Evolutionary conservation across 306 rosid species (phyloP), one percentile per base, ranked within the genome.

Genomic region (Begonia peltatifolia): DNA sequence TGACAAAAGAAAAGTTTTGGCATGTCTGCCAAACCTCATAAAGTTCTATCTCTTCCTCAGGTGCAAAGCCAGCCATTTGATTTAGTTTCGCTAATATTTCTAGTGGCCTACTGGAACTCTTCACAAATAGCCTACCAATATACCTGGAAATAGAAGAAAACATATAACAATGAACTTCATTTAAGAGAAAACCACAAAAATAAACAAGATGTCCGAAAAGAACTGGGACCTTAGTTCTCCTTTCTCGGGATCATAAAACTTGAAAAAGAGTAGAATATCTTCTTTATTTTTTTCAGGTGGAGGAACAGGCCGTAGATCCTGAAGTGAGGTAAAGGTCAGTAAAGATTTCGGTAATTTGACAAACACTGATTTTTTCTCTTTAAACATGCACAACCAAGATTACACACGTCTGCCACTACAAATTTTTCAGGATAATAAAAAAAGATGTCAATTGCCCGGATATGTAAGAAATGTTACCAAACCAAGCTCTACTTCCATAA

Each of bases 21-120:
- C 36, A 25, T 15, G 17, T 42, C 14, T 57, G 54, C 64, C 79
- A 57, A 42, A 83, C 97, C 95, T 89, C 97, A 56, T 63, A 89
- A 51, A 85, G 79, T 63, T 82, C 94, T 53, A 89, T 72, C 62
- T 82, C 94, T 60, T 74, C 83, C 23, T 82, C 87, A 54, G 76
- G 77, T 65, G 73, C 48, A 74, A 76, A 82, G 50, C 97, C 95
- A 46, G 90, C 94, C 95, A 82, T 74, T 66, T 80, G 74, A 73
- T 82, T 80, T 62, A 89, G 63, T 65, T 71, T 80, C 22, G 54
- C 62, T 67, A 89, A 55, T 51, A 89, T 85, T 55, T 89, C 94
- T 23, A 63, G 50, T 9, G 95, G 97, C 76, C 74, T 89, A 13
- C 76, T 72, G 57, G 71, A 47, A 68, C 74, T 64, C 67, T 63